Percentiles rank a stretch among this genome's conserved stretches.
Evolutionary conservation across 345 rosid genomes (phyloP).

Genomic region (Gossypium thurberi): DNA sequence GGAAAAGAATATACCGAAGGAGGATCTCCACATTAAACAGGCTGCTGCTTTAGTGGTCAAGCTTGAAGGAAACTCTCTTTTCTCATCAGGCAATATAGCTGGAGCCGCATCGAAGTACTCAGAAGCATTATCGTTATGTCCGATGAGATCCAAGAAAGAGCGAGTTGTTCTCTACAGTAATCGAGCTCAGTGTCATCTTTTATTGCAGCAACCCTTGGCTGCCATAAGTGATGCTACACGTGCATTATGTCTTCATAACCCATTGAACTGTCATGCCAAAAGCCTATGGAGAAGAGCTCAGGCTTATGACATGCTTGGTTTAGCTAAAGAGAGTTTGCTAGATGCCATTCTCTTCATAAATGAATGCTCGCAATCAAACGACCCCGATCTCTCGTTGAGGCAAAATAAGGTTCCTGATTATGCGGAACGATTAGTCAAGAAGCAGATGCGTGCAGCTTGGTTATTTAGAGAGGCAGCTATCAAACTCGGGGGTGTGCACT

Average conservation of each 20-base stretch:
- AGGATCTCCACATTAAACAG: constrained; percentile 96
- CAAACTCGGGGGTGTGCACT: constrained; percentile 81
- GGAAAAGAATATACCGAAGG: constrained; percentile 95
- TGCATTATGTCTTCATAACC: constrained; percentile 81
- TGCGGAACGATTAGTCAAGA: constrained; percentile 91
- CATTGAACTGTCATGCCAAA: constrained; percentile 88
- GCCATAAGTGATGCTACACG: constrained; percentile 94
- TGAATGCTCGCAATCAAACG: constrained; percentile 94
- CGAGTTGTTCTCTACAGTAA: constrained; percentile 93
- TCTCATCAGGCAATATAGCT: constrained; percentile 86
- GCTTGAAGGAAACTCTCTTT: constrained; percentile 95
- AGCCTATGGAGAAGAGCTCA: constrained; percentile 99
- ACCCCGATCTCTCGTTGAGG: constrained; percentile 82
- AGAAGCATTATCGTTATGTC: constrained; percentile 84
- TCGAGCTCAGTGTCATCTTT: constrained; percentile 92
- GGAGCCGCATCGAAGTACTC: constrained; percentile 91
- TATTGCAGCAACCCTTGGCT: constrained; percentile 82
- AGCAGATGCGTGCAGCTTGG: constrained; percentile 99
- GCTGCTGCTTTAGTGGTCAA: constrained; percentile 91
- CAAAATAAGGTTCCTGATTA: constrained; percentile 98
- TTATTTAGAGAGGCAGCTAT: constrained; percentile 87
- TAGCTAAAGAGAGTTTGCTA: constrained; percentile 93
- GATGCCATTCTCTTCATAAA: constrained; percentile 95
- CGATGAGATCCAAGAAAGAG: constrained; percentile 91
- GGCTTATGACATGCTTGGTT: constrained; percentile 89